Conservation (phyloP, 805 yeast species). For the Candida coleopterorum region DNA sequence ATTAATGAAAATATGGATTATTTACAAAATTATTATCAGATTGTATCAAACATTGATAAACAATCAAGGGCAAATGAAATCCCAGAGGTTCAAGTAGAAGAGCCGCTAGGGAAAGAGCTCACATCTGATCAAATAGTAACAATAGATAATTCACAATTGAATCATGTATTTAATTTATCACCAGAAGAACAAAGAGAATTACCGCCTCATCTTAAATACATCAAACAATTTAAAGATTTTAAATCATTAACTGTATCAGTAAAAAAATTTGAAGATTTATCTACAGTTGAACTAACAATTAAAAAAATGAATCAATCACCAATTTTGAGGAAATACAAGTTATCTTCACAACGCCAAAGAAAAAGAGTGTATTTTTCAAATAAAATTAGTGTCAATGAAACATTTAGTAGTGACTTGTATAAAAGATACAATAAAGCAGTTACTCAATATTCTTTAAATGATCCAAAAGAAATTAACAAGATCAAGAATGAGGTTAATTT, state of each 20-base stretch:
- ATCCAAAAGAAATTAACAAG: conserved; percentile 45
- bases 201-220: conserved; percentile 30
- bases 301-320: not conserved
- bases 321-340: not conserved
- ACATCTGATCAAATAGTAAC: too few species aligned
- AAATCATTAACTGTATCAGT: conserved; percentile 24
- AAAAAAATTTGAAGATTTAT: conserved; percentile 26
- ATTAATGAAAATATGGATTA: conserved; percentile 27
- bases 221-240: conserved; percentile 35
- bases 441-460: conserved; percentile 47
- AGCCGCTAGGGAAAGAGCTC: too few species aligned
- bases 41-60: not conserved
- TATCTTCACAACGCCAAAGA: not conserved
- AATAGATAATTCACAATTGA: conserved; percentile 23
- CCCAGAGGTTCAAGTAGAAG: too few species aligned
- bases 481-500: conserved; percentile 63
- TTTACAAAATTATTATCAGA: conserved; percentile 12
- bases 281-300: not conserved
- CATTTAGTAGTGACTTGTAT: conserved; percentile 48
- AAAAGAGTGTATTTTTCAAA: conserved; percentile 43
- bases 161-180: conserved; percentile 18
- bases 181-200: conserved; percentile 20
- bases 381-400: conserved; percentile 45
- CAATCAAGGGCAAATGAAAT: not conserved
- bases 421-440: conserved; percentile 50